Conservation (phyloP, 1,284 basidiomycete genomes). For the Heterobasidion parviporum region DNA sequence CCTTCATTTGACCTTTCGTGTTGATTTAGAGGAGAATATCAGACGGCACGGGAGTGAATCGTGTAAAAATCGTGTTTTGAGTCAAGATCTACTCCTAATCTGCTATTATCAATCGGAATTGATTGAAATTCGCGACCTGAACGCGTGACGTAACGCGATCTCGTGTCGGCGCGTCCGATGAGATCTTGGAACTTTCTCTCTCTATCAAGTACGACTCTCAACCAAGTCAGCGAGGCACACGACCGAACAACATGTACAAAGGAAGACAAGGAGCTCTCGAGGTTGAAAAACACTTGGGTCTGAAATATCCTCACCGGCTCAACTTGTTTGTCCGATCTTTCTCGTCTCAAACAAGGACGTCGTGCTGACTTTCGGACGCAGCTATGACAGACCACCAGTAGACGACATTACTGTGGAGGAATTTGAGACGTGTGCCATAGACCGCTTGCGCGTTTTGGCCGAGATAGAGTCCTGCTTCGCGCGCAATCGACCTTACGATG, state of each 20-base stretch:
- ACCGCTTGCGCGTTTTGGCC: slow-evolving; percentile 83
- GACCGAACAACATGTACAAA: not conserved
- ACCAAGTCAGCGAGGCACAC: no score
- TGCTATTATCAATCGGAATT: not conserved
- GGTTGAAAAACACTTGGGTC: slow-evolving; percentile 20
- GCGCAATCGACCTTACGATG: slow-evolving; percentile 76
- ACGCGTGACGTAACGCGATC: slow-evolving; percentile 13
- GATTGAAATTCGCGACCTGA: no score
- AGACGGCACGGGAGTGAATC: no score
- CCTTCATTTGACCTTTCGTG: no score
- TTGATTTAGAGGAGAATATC: no score
- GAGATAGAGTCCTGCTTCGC: slow-evolving; percentile 92
- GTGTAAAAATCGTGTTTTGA: no score
- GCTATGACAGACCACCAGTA: slow-evolving; percentile 82
- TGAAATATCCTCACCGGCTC: slow-evolving; percentile 61
- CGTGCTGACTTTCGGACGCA: slow-evolving; percentile 21
- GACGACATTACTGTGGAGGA: slow-evolving; percentile 94
- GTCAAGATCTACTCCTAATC: not conserved
- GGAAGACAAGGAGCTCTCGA: slow-evolving; percentile 5
- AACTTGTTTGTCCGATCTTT: slow-evolving; percentile 60
- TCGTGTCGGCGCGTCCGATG: not conserved
- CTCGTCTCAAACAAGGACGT: not conserved
- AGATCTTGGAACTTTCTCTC: no score
- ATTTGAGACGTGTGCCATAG: slow-evolving; percentile 89
- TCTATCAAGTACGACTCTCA: not conserved